Evolutionary conservation across 768 basidiomycete species (phyloP), one percentile per base, ranked within the genome.

Genomic region (Trametes cingulata): DNA sequence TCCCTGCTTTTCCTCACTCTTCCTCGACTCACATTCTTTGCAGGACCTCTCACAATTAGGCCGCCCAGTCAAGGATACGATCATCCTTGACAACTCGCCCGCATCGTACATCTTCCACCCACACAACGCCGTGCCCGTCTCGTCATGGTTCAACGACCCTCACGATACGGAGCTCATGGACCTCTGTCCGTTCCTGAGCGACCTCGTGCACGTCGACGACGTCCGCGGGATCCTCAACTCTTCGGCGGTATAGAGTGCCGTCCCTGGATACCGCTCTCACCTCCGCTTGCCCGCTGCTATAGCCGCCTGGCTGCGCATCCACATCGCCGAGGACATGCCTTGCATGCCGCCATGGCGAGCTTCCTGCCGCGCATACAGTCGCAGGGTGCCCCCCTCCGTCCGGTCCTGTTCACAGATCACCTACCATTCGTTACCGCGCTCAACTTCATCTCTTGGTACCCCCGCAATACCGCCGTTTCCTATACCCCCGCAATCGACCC

Each of bases 31-130:
- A n/a, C 42, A 13, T 42, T 22, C 17, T 5, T 39, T 8, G 10
- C 67, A 98, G 95, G 96, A 99, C 74, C 79, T 99, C 37, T 99
- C 96, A 20, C 97, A 98, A 77, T 80, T 99, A 52, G 96, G 96
- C 41, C 87, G 96, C 39, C 93, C 93, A 6, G 91, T 97, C 62
- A 83, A 85, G 48, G 93, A 95, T 68, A 93, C 90, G 62, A 98
- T 99, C 70, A 99, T 99, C 74, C 83, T 99, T 65, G 96, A 99
- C 77, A 99, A 99, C 74, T 98, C 96, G 33, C 96, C 96, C 19
- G 97, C 97, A 9, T 97, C 93, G 13, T 99, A 98, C 76, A 96
- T 98, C 59, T 99, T 99, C 82, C 95, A 99, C 71, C 95, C 95
- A 10, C 94, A 97, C 78, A 98, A 98, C 72, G 97, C 96, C 37